Conservation (phyloP, 345 rosid species). For the Jatropha curcas region DNA sequence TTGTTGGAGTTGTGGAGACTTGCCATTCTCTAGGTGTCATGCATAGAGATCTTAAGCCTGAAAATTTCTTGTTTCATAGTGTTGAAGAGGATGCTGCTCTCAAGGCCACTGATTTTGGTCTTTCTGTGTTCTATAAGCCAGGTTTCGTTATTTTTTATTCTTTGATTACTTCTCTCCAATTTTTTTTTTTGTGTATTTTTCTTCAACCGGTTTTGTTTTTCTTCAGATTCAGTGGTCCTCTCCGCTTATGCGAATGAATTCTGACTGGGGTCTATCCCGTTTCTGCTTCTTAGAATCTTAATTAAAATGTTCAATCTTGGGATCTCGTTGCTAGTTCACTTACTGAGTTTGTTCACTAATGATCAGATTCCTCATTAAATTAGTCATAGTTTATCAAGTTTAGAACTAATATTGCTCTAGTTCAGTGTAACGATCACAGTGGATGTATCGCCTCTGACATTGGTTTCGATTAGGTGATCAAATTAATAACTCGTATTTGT, state of each 20-base stretch:
- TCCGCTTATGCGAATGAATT: not conserved
- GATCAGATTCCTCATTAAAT: not conserved
- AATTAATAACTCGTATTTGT: not conserved
- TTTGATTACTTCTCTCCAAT: not conserved
- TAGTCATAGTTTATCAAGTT: not conserved
- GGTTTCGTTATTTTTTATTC: slow-evolving; percentile 35
- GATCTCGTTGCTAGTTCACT: not conserved
- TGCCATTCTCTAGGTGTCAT: slow-evolving; percentile 79
- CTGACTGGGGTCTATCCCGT: not conserved
- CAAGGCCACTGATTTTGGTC: slow-evolving; percentile 80
- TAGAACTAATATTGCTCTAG: not conserved
- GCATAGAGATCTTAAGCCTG: slow-evolving; percentile 84
- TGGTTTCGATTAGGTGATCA: not conserved
- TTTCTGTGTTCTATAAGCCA: slow-evolving; percentile 72
- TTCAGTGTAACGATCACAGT: not conserved
- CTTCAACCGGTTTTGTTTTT: not conserved
- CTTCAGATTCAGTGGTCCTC: slow-evolving; percentile 13
- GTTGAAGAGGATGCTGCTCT: slow-evolving; percentile 73
- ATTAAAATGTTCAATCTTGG: slow-evolving; percentile 1
- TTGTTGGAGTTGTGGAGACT: slow-evolving; percentile 75
- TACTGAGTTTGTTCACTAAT: not conserved
- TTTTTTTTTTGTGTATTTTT: not conserved
- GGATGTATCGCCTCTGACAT: not conserved
- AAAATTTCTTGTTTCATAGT: slow-evolving; percentile 63
- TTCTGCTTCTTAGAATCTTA: not conserved